Evolutionary conservation across 2,329 filamentous ascomycete genomes (phyloP), one percentile per base, ranked within the genome.

Genomic region (Pezicula rhizophila): DNA sequence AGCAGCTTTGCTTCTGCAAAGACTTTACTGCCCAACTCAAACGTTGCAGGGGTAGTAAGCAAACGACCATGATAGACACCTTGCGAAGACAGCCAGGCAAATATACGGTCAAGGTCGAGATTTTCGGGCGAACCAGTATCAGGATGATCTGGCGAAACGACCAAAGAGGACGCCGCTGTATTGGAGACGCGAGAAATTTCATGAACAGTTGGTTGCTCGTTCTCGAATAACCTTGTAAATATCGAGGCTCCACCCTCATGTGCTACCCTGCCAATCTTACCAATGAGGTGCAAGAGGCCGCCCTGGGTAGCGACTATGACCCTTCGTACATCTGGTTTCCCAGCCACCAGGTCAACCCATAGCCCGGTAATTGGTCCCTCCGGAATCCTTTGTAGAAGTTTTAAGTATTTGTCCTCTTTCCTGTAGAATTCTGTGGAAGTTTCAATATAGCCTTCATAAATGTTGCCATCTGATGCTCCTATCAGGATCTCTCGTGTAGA

Each of bases 361-460:
- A 97, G 64, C 1, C 93, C 93, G 1, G 87, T 89, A 33, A 97
- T 79, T 0, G 91, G 82, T 0, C 86, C 88, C 65, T 96, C 90
- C 1, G 85, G 80, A 7, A 90, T 78, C 64, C 86, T 91, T 66
- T 91, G 90, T 17, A 99, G 77, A 33, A 77, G 79, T 66, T 92
- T 92, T 52, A 95, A 70, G 65, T 95, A 96, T 68, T 89, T 90
- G 66, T 99, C 93, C 67, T 97, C 91, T 63, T 92, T 87, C 57
- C 89, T 81, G 69, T 96, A 97, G 69, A 96, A 96, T 65, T 97
- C 93, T 43, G 86, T 90, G 12, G 89, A 87, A 3, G 90, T 90
- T 67, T 99, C 93, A 62, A 99, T 92, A 61, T 89, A 97, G 15
- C 85, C 85, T 69, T 99, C 93, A 69, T 96, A 97, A 28, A 99